A percentile compares a stretch with the other conserved stretches of the same genome.
Conservation (phyloP, 2,329 filamentous ascomycete genomes). For the Hymenoscyphus fraxineus region DNA sequence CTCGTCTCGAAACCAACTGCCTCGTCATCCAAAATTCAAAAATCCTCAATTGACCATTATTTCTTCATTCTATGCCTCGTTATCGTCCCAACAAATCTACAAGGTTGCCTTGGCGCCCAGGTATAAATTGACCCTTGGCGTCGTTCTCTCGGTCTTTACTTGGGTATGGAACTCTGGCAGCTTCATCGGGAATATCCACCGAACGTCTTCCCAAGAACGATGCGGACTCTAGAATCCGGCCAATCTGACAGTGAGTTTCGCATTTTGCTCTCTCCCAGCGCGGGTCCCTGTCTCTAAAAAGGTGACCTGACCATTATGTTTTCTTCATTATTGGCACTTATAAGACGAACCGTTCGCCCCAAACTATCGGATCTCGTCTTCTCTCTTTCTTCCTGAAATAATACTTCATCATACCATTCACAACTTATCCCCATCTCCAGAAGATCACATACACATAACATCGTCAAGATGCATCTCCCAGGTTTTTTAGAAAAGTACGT, state of each 20-base stretch:
- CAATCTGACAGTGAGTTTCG: not conserved
- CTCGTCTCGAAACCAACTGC: not conserved
- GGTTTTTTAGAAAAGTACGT: not conserved
- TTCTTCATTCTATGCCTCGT: not conserved
- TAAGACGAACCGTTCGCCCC: not conserved
- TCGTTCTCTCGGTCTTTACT: not conserved
- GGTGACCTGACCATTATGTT: too few species aligned
- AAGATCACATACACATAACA: not conserved
- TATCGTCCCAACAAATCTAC: not conserved
- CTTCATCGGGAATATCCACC: conserved; percentile 1
- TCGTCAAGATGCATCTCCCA: not conserved
- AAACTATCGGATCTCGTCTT: not conserved
- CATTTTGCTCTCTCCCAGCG: not conserved
- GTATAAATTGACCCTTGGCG: not conserved
- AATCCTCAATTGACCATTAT: not conserved
- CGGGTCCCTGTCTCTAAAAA: not conserved
- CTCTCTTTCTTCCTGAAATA: too few species aligned
- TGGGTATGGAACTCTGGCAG: conserved; percentile 1
- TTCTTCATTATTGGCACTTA: not conserved
- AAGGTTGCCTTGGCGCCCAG: not conserved
- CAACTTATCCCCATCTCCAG: not conserved
- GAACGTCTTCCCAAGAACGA: too few species aligned
- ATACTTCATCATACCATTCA: too few species aligned
- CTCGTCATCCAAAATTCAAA: not conserved
- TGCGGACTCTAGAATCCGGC: not conserved